A percentile compares a stretch with the other conserved stretches of the same genome.
These are phyloP conservation scores for Dipodascopsis tothii DNA, from an alignment of 805 yeast genomes.

Conservation along the genomic window DNA sequence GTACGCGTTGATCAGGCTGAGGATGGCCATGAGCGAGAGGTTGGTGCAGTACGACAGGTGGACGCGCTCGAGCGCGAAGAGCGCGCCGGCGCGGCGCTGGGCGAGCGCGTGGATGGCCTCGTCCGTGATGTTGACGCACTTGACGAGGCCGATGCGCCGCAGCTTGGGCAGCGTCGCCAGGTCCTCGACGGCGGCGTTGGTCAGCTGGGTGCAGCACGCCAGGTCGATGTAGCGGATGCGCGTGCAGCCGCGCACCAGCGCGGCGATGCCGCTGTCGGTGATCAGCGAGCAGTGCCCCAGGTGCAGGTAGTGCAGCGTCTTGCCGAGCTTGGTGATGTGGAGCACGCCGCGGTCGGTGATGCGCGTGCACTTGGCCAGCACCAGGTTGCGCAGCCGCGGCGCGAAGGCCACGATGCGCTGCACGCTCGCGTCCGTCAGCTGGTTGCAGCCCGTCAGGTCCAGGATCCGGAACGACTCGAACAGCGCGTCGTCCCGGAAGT, in stretches of 20 bases:
- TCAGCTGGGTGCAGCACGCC: slow-evolving; percentile 86
- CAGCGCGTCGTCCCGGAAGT: slow-evolving; percentile 5
- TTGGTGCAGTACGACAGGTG: slow-evolving; percentile 87
- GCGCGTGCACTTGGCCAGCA: slow-evolving; percentile 78
- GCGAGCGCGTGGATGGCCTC: slow-evolving; percentile 64
- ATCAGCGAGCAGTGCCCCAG: slow-evolving; percentile 88
- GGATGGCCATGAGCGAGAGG: slow-evolving; percentile 65
- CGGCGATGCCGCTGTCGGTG: slow-evolving; percentile 79
- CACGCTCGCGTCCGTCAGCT: slow-evolving; percentile 72
- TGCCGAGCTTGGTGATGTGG: slow-evolving; percentile 64
- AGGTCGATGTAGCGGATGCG: slow-evolving; percentile 86
- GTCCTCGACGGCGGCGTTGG: slow-evolving; percentile 73
- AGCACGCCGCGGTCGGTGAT: slow-evolving; percentile 75
- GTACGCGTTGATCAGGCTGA: slow-evolving; percentile 64
- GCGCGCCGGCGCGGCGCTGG: slow-evolving; percentile 51
- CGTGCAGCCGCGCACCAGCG: slow-evolving; percentile 67
- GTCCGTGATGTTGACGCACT: slow-evolving; percentile 82
- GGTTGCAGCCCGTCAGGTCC: slow-evolving; percentile 77
- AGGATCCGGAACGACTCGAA: slow-evolving; percentile 65
- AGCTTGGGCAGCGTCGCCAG: slow-evolving; percentile 69
- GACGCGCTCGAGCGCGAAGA: slow-evolving; percentile 81
- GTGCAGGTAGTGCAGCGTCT: slow-evolving; percentile 79
- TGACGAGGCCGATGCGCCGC: slow-evolving; percentile 87
- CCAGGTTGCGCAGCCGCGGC: slow-evolving; percentile 80
- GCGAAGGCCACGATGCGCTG: slow-evolving; percentile 65